phyloP scores from a whole-genome alignment of 306 rosid genomes.

The Cucumis cinereus region DNA sequence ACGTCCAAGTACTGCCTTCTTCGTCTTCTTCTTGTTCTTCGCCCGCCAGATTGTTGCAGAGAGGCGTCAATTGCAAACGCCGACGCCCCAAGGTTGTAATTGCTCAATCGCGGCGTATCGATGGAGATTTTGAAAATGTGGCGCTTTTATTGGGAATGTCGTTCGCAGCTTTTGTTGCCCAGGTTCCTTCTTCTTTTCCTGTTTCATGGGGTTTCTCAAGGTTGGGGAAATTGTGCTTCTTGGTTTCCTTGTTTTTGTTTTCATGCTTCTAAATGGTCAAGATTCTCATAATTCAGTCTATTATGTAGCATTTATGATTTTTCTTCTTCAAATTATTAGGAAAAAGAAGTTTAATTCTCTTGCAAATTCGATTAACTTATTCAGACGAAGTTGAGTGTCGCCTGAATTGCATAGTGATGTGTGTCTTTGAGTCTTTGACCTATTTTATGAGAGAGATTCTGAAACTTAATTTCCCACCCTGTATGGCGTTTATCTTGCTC shows the following conservation, averaged over 20 bases:
- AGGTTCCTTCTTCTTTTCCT: slow-evolving; percentile 29
- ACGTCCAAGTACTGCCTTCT: slow-evolving; percentile 24
- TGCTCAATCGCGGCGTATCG: slow-evolving; percentile 22
- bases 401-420: not conserved
- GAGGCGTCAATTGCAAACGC: slow-evolving; percentile 33
- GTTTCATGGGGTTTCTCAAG: not conserved
- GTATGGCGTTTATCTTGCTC: not conserved
- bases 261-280: not conserved
- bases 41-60: slow-evolving; percentile 13
- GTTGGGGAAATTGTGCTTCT: not conserved
- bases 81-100: slow-evolving; percentile 36
- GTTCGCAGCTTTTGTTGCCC: slow-evolving; percentile 63
- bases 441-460: not conserved
- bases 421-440: not conserved
- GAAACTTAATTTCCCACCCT: not conserved
- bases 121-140: slow-evolving; percentile 30
- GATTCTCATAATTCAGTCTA: not conserved
- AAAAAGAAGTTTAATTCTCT: not conserved
- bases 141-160: slow-evolving; percentile 83
- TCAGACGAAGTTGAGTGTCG: not conserved
- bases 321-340: not conserved
- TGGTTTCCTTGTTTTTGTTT: not conserved
- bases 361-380: not conserved
- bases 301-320: not conserved
- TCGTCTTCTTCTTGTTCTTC: slow-evolving; percentile 20